Evolutionary conservation across 2,329 filamentous ascomycete genomes (phyloP), one percentile per base, ranked within the genome.

Genomic region (Tolypocladium guangdongense): DNA sequence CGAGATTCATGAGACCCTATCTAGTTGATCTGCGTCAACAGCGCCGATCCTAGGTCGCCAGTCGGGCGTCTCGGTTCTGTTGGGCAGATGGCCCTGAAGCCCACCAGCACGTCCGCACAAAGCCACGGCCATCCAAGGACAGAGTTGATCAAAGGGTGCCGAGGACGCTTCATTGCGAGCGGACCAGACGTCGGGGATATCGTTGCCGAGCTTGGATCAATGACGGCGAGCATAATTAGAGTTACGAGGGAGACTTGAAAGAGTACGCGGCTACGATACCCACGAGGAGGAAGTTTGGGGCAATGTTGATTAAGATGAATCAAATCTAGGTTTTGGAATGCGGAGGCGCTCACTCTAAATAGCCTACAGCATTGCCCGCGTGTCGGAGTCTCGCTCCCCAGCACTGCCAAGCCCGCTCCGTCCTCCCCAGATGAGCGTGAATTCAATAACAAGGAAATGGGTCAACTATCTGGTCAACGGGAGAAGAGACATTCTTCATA

Each of bases 311-410:
- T 47, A 48, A 55, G 18, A 55, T 52, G 52, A 55, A 51, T 33
- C 51, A 54, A 50, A 54, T 52, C 50, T 52, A 52, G 47, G 53
- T 52, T 39, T 50, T 48, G 50, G 50, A 52, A 55, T 55, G 50
- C 38, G 20, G 18, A 52, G 47, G 41, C 43, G 22, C 48, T 48
- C 52, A 51, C 38, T 55, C 27, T 50, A 50, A 24, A 50, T 50
- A 45, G 53, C 53, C 49, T 54, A 32, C 48, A 33, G 24, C 35
- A 41, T 48, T 27, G 35, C 43, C 5, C 24, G 20, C 43, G 32
- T 33, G 33, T 11, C 30, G 18, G 37, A 36, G 33, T 33, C 51
- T 49, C 18, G 20, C 22, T 33, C 50, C 24, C 18, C 18, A 38
- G n/a, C 27, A 6, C 35, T 20, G 22, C 27, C n/a, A 37, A 39